These are phyloP conservation scores for Candida nonsorbophila DNA, from an alignment of 805 yeast species.

Conservation along the genomic window DNA sequence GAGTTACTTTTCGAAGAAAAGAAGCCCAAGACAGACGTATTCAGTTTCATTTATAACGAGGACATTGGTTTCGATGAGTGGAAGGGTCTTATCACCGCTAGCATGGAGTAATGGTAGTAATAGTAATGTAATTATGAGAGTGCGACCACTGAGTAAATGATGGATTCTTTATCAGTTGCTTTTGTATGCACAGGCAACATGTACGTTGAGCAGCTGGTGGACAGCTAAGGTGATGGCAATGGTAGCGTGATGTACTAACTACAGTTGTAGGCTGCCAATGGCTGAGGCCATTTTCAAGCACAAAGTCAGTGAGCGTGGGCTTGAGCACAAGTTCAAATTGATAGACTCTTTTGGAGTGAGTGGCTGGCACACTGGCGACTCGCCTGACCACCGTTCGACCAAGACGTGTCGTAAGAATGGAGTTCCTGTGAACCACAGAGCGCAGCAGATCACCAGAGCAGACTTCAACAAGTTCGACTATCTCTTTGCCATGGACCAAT, in stretches of 20 bases:
- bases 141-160: not conserved
- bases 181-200: constrained; percentile 90
- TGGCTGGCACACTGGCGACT: constrained; percentile 76
- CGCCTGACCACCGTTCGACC: constrained; percentile 73
- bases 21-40: constrained; percentile 20
- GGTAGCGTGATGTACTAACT: constrained; percentile 13
- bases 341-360: constrained; percentile 91
- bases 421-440: constrained; percentile 68
- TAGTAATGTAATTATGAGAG: not conserved
- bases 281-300: constrained; percentile 88
- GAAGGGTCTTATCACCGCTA: constrained; percentile 5
- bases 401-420: constrained; percentile 64
- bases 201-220: constrained; percentile 30
- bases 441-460: constrained; percentile 56
- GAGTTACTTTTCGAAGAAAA: constrained; percentile 33
- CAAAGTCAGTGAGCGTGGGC: constrained; percentile 49
- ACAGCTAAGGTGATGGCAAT: not conserved
- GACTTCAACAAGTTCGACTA: constrained; percentile 62
- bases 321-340: constrained; percentile 35
- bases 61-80: constrained; percentile 7
- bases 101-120: not conserved
- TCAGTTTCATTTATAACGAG: constrained; percentile 13
- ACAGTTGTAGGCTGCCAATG: constrained; percentile 92
- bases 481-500: constrained; percentile 66
- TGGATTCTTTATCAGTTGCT: constrained; percentile 54